Evolutionary conservation across 306 rosid species (phyloP).

Genomic region (Sophora flavescens): DNA sequence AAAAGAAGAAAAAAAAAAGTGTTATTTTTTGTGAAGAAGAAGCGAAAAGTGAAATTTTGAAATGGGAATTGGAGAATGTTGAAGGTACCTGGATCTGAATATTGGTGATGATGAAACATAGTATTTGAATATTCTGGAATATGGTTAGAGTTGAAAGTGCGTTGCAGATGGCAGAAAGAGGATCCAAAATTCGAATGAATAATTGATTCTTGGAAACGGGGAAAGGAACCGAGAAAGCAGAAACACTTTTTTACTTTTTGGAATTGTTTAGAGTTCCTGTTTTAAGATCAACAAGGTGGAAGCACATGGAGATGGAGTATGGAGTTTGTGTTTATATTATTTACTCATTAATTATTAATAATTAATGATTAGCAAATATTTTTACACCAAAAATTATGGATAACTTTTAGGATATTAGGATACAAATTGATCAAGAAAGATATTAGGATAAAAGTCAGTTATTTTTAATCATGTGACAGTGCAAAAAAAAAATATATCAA

Average conservation of each 20-base stretch:
- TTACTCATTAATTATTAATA: too few species aligned
- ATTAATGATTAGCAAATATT: too few species aligned
- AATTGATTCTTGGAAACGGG: constrained; percentile 14
- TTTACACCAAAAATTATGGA: too few species aligned
- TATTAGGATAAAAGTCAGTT: too few species aligned
- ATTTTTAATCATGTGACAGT: too few species aligned
- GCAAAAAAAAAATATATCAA: too few species aligned
- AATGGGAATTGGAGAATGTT: background rate
- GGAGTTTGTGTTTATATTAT: too few species aligned
- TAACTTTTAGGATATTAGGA: too few species aligned
- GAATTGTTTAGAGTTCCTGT: background rate
- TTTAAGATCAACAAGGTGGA: too few species aligned
- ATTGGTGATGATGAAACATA: constrained; percentile 33
- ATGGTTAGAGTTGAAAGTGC: background rate
- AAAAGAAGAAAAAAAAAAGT: background rate
- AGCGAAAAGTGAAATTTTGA: background rate
- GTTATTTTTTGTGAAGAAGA: background rate
- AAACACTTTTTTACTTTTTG: background rate
- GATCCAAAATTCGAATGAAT: background rate
- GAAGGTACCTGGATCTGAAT: constrained; percentile 38
- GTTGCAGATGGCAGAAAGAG: background rate
- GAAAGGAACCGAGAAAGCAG: background rate
- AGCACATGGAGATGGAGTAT: too few species aligned
- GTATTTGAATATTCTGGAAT: constrained; percentile 49
- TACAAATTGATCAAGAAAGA: too few species aligned